phyloP scores from a whole-genome alignment of 1,284 basidiomycete genomes.

The Xerocomus tenax region DNA sequence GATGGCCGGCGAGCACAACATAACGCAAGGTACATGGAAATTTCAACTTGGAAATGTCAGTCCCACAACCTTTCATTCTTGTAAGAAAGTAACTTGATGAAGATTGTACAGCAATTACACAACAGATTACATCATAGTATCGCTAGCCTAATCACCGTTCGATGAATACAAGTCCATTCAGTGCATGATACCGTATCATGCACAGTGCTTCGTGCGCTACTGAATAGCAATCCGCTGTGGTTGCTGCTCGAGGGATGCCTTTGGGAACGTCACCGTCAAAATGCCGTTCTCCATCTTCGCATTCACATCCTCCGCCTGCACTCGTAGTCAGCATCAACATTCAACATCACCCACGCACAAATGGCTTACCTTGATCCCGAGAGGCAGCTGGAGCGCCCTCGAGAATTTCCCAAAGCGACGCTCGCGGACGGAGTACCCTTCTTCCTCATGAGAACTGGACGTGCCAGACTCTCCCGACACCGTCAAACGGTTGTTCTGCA shows the following conservation, averaged over 20 bases:
- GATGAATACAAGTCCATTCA: too few relatives aligned
- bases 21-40: too few relatives aligned
- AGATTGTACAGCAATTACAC: too few relatives aligned
- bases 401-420: constrained; percentile 4
- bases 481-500: constrained; percentile 33
- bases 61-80: too few relatives aligned
- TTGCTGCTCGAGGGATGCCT: not conserved
- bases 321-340: not conserved
- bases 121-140: too few relatives aligned
- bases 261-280: constrained; percentile 3
- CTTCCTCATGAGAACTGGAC: not conserved
- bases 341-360: not conserved
- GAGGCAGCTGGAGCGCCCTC: not conserved
- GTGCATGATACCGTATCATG: too few relatives aligned
- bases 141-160: too few relatives aligned
- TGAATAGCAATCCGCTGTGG: constrained; percentile 4
- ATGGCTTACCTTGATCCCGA: not conserved
- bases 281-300: constrained; percentile 11
- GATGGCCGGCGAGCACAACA: too few relatives aligned
- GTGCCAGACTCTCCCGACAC: constrained; percentile 30
- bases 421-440: not conserved
- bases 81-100: too few relatives aligned
- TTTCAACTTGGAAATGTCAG: too few relatives aligned
- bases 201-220: too few relatives aligned
- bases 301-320: constrained; percentile 10